Evolutionary conservation across 805 yeast genomes (phyloP).

Genomic region (Sungouiozyma ichnusensis): DNA sequence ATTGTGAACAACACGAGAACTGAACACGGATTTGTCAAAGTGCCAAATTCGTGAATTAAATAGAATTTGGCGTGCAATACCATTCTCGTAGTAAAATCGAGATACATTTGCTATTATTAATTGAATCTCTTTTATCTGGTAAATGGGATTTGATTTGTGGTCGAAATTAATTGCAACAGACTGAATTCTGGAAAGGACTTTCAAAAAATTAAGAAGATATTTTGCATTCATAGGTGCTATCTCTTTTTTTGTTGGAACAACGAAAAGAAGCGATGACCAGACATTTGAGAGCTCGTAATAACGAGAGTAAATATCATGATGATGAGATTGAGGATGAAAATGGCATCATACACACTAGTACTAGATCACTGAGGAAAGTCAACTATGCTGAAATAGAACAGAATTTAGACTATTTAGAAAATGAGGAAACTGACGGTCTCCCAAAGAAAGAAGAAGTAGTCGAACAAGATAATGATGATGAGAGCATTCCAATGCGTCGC

Average conservation of each 20-base stretch:
- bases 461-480: conserved; percentile 13
- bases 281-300: conserved; percentile 10
- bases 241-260: not conserved
- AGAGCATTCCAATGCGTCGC: conserved; percentile 5
- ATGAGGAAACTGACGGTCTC: conserved; percentile 9
- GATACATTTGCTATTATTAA: too few relatives aligned
- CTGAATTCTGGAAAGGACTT: too few relatives aligned
- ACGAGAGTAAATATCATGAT: conserved; percentile 9
- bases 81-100: too few relatives aligned
- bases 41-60: too few relatives aligned
- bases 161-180: too few relatives aligned
- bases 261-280: conserved; percentile 6
- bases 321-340: conserved; percentile 21
- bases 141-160: too few relatives aligned
- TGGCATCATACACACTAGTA: conserved; percentile 22
- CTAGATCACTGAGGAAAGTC: conserved; percentile 27
- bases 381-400: conserved; percentile 31
- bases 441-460: conserved; percentile 1
- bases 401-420: conserved; percentile 23
- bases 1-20: too few relatives aligned
- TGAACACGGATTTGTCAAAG: too few relatives aligned
- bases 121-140: too few relatives aligned
- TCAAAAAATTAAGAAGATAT: not conserved
- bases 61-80: too few relatives aligned
- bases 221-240: too few relatives aligned